Percentiles rank a stretch among this genome's conserved stretches.
phyloP scores from a whole-genome alignment of 768 basidiomycete genomes.

The Lactarius hengduanensis region DNA sequence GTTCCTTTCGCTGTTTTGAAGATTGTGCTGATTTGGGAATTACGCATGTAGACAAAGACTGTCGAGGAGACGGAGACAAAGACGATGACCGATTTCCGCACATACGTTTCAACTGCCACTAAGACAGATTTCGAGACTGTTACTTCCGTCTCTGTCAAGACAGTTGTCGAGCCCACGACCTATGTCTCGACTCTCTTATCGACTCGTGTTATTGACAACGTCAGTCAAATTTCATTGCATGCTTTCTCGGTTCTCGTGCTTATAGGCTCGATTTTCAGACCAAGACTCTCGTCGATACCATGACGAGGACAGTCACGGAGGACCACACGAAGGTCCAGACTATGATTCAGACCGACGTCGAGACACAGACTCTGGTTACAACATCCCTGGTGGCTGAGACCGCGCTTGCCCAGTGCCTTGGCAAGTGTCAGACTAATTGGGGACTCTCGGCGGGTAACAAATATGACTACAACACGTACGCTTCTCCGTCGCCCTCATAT shows the following conservation, averaged over 20 bases:
- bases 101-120: slow-evolving; percentile 47
- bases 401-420: slow-evolving; percentile 53
- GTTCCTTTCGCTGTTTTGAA: background rate
- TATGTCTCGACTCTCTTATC: slow-evolving; percentile 51
- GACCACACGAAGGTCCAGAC: slow-evolving; percentile 50
- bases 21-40: slow-evolving; percentile 5
- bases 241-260: background rate
- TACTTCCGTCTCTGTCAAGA: slow-evolving; percentile 50
- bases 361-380: slow-evolving; percentile 46
- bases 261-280: slow-evolving; percentile 41
- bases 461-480: slow-evolving; percentile 46
- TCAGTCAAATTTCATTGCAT: slow-evolving; percentile 34
- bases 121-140: slow-evolving; percentile 44
- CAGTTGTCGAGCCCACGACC: slow-evolving; percentile 56
- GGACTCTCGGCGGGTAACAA: slow-evolving; percentile 52
- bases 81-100: slow-evolving; percentile 40
- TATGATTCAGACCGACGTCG: slow-evolving; percentile 41
- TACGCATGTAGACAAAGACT: slow-evolving; percentile 50
- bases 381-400: slow-evolving; percentile 50
- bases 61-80: slow-evolving; percentile 43
- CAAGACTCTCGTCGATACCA: slow-evolving; percentile 54
- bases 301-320: slow-evolving; percentile 52
- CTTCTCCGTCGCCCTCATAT: slow-evolving; percentile 31
- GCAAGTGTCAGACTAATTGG: slow-evolving; percentile 59
- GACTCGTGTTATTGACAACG: slow-evolving; percentile 58